Conservation (phyloP, 2,329 filamentous ascomycete species). For the Hirsutella thompsonii region DNA sequence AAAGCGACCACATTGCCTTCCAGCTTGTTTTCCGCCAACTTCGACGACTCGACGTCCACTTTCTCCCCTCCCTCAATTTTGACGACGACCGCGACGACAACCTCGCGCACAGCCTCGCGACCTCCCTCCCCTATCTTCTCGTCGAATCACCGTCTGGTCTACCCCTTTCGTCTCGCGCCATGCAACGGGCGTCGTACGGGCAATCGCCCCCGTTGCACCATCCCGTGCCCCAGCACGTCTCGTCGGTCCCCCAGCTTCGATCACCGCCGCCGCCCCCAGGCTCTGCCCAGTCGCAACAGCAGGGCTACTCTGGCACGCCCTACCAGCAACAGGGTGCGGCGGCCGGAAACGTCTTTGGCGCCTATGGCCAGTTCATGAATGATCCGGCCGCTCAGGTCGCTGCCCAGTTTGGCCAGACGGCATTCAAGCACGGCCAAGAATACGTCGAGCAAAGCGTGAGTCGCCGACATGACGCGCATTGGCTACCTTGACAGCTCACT, state of each 20-base stretch:
- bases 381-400: slow-evolving; percentile 93
- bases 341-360: slow-evolving; percentile 45
- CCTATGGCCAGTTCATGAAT: slow-evolving; percentile 88
- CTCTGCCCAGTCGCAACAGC: slow-evolving; percentile 53
- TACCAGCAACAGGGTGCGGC: slow-evolving; percentile 53
- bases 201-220: slow-evolving; percentile 93
- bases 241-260: slow-evolving; percentile 90
- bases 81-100: neutral
- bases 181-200: slow-evolving; percentile 79
- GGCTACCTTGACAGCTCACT: slow-evolving; percentile 1
- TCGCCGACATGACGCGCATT: slow-evolving; percentile 3
- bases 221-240: slow-evolving; percentile 95
- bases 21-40: neutral
- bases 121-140: neutral
- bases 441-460: slow-evolving; percentile 90
- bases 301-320: slow-evolving; percentile 55
- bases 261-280: slow-evolving; percentile 75
- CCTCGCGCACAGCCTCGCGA: neutral
- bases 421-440: slow-evolving; percentile 82
- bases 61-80: neutral
- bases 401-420: slow-evolving; percentile 84
- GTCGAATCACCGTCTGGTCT: neutral
- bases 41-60: too few relatives aligned
- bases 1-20: neutral
- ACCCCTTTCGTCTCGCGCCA: slow-evolving; percentile 23